phyloP scores from a whole-genome alignment of 2,329 filamentous ascomycete genomes.

The Alternaria dauci region DNA sequence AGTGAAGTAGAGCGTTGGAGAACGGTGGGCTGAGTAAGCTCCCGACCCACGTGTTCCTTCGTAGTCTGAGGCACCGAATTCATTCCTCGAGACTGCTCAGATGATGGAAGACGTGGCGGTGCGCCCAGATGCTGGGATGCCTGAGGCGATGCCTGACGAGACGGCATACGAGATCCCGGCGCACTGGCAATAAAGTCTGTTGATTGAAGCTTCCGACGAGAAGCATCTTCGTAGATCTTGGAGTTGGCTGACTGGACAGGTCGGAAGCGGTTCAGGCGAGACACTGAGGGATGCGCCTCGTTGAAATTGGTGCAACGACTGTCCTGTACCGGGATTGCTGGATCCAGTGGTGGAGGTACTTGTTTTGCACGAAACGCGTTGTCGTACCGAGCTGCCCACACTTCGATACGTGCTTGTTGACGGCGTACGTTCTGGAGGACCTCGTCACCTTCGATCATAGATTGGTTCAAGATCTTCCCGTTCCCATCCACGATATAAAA shows the following conservation, averaged over 20 bases:
- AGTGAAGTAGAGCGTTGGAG: not conserved
- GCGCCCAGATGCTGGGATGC: not conserved
- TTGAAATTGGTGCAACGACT: not conserved
- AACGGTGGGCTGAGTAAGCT: not conserved
- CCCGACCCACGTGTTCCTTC: not conserved
- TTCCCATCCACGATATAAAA: not conserved
- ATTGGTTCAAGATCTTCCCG: not conserved
- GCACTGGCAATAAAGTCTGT: slow-evolving; percentile 5
- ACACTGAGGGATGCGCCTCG: not conserved
- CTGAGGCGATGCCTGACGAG: slow-evolving; percentile 10
- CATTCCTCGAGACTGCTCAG: not conserved
- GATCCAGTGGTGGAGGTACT: not conserved
- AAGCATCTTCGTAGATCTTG: not conserved
- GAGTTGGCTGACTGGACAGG: not conserved
- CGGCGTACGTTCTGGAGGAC: not conserved
- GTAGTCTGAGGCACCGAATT: not conserved
- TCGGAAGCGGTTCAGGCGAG: slow-evolving; percentile 1
- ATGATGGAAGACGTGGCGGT: not conserved
- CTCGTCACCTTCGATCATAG: slow-evolving; percentile 1
- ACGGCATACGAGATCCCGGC: slow-evolving; percentile 9
- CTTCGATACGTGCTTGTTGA: not conserved
- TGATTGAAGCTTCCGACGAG: not conserved
- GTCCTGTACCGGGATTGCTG: not conserved
- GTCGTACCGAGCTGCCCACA: not conserved
- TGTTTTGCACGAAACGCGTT: not conserved